Conservation (phyloP, 139 green algal genomes). For the Chlamydomonas incerta region DNA sequence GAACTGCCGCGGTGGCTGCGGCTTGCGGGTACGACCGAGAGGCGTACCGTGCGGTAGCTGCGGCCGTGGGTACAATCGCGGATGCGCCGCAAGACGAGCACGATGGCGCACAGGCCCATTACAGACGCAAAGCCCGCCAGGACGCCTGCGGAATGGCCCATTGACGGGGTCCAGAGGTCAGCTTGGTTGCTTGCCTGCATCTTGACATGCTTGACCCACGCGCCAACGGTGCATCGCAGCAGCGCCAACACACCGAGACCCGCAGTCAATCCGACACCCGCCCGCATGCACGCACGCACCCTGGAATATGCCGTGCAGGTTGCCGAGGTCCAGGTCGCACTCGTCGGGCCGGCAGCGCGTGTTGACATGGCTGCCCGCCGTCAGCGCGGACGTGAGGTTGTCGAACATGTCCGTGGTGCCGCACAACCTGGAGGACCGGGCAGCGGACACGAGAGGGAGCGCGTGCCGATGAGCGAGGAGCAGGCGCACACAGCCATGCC, state of each 20-base stretch:
- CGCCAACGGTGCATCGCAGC: background rate
- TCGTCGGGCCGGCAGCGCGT: background rate
- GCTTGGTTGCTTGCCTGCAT: background rate
- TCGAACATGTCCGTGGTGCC: background rate
- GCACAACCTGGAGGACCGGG: conserved; percentile 7
- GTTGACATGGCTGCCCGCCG: background rate
- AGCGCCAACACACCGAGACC: too few relatives aligned
- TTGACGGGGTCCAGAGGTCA: too few relatives aligned
- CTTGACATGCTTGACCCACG: too few relatives aligned
- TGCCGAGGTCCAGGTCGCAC: background rate
- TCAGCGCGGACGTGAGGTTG: too few relatives aligned
- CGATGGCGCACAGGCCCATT: background rate
- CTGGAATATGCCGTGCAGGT: conserved; percentile 4
- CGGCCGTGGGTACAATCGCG: background rate
- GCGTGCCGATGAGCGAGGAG: background rate
- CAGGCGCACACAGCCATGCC: background rate
- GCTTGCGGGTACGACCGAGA: background rate
- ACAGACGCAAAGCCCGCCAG: conserved; percentile 3
- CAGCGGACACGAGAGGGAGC: background rate
- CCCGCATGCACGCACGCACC: background rate
- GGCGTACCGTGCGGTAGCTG: background rate
- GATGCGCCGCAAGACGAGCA: background rate
- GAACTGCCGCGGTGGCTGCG: background rate
- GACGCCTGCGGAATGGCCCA: background rate
- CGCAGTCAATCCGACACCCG: too few relatives aligned